Conservation (phyloP, 805 yeast species). For the Metschnikowia borealis region DNA sequence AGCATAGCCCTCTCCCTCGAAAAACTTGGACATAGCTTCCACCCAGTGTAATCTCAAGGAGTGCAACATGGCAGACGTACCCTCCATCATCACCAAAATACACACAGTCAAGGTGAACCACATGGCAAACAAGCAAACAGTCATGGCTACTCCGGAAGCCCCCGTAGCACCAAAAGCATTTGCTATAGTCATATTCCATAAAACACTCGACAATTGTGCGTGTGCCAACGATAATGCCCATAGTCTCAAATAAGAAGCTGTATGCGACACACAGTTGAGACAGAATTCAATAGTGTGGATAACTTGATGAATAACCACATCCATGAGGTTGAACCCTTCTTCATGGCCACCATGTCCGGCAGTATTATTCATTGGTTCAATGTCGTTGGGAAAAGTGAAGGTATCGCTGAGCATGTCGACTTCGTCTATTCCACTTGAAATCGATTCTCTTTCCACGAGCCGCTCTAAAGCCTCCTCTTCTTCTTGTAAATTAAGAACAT, state of each 20-base stretch:
- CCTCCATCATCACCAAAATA: constrained; percentile 74
- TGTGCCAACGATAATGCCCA: constrained; percentile 82
- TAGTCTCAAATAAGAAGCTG: constrained; percentile 71
- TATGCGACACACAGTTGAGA: constrained; percentile 73
- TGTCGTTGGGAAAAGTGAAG: constrained; percentile 33
- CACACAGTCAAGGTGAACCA: constrained; percentile 71
- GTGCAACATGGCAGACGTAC: constrained; percentile 82
- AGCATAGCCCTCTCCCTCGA: constrained; percentile 70
- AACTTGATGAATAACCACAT: constrained; percentile 72
- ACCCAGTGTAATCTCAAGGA: constrained; percentile 78
- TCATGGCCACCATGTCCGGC: constrained; percentile 32
- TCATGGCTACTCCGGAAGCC: constrained; percentile 49
- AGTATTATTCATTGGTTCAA: constrained; percentile 30
- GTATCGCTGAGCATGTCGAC: constrained; percentile 17
- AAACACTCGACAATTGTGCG: constrained; percentile 69
- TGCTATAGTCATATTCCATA: constrained; percentile 73
- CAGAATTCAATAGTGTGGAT: constrained; percentile 80
- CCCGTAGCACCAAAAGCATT: constrained; percentile 59
- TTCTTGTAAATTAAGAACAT: constrained; percentile 35
- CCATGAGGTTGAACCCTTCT: constrained; percentile 49
- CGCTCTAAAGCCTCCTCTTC: constrained; percentile 30
- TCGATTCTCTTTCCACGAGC: constrained; percentile 5
- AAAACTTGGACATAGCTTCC: constrained; percentile 76
- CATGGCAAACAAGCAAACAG: constrained; percentile 62
- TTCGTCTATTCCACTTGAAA: constrained; percentile 9